phyloP scores from a whole-genome alignment of 2,329 filamentous ascomycete species.

The Fusarium camptoceras region DNA sequence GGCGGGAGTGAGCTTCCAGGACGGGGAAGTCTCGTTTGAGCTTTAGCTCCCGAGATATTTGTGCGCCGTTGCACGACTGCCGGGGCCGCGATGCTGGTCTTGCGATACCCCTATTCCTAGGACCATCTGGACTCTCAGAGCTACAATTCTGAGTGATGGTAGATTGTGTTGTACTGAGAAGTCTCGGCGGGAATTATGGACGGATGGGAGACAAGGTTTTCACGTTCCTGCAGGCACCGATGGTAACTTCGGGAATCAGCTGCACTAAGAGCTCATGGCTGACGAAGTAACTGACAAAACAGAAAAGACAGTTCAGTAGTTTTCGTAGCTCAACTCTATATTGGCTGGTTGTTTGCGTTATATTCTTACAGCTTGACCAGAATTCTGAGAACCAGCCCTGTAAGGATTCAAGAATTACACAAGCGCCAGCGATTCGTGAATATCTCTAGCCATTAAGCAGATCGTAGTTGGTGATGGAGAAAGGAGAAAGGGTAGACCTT shows the following conservation, averaged over 20 bases:
- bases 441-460: slow-evolving; percentile 21
- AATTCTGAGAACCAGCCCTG: slow-evolving; percentile 34
- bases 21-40: slow-evolving; percentile 29
- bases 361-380: slow-evolving; percentile 10
- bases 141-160: slow-evolving; percentile 14
- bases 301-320: slow-evolving; percentile 1
- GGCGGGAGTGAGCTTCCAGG: slow-evolving; percentile 22
- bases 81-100: slow-evolving; percentile 34
- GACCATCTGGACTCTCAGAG: slow-evolving; percentile 25
- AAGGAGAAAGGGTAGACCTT: slow-evolving; percentile 17
- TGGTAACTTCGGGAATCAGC: not conserved
- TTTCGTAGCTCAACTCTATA: slow-evolving; percentile 23
- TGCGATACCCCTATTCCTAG: slow-evolving; percentile 19
- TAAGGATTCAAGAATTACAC: slow-evolving; percentile 6
- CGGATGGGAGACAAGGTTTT: not conserved
- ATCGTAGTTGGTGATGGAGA: slow-evolving; percentile 14
- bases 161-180: not conserved
- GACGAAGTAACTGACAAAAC: slow-evolving; percentile 2
- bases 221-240: not conserved
- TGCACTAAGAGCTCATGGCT: slow-evolving; percentile 28
- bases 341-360: slow-evolving; percentile 16
- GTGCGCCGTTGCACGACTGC: slow-evolving; percentile 28
- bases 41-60: slow-evolving; percentile 26
- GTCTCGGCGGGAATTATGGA: not conserved
- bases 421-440: slow-evolving; percentile 21